Evolutionary conservation across 1,139 yeast species (phyloP).

Genomic region (Zygoascus sp.): DNA sequence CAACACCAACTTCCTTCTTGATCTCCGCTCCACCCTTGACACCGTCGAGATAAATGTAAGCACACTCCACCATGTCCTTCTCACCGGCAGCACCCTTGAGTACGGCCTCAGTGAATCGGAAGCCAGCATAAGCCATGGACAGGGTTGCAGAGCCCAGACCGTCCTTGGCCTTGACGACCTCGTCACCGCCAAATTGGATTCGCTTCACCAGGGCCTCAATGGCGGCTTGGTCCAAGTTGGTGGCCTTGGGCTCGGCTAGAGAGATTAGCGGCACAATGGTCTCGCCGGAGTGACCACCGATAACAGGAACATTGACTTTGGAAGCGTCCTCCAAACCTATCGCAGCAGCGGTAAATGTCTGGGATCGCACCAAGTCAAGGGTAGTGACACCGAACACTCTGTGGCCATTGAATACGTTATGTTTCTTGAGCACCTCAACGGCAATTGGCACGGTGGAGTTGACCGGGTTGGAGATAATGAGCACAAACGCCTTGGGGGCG

Average conservation of each 20-base stretch:
- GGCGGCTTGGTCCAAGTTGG: constrained; percentile 44
- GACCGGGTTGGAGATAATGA: constrained; percentile 90
- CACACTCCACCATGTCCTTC: constrained; percentile 50
- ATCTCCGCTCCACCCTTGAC: constrained; percentile 60
- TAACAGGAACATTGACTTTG: constrained; percentile 68
- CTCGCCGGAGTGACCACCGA: constrained; percentile 97
- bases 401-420: constrained; percentile 72
- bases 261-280: constrained; percentile 84
- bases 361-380: constrained; percentile 83
- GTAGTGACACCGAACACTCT: constrained; percentile 90
- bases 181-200: constrained; percentile 96
- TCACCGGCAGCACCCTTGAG: constrained; percentile 47
- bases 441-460: constrained; percentile 94
- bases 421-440: constrained; percentile 74
- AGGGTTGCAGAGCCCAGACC: constrained; percentile 94
- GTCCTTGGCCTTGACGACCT: constrained; percentile 91
- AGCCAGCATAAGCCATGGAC: constrained; percentile 97
- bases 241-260: constrained; percentile 40
- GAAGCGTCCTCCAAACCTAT: constrained; percentile 45
- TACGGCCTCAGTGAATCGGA: constrained; percentile 55
- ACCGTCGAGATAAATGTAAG: constrained; percentile 42
- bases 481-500: constrained; percentile 70
- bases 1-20: constrained; percentile 70
- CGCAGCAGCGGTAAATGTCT: constrained; percentile 65
- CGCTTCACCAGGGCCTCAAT: constrained; percentile 73